These are phyloP conservation scores for Pleurotus djamor DNA, from an alignment of 768 basidiomycete genomes.

Conservation along the genomic window DNA sequence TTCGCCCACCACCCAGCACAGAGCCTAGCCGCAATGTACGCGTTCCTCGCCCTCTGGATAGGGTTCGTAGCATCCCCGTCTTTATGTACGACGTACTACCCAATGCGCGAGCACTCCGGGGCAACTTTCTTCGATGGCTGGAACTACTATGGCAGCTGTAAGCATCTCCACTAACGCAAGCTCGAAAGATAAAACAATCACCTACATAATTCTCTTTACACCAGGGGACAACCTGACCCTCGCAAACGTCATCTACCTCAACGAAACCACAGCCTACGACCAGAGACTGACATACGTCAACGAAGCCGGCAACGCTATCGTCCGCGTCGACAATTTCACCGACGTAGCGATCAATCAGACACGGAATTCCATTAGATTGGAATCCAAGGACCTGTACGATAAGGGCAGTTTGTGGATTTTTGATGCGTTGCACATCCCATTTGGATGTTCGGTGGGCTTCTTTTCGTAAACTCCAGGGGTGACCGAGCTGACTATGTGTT, in stretches of 20 bases:
- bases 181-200: neutral
- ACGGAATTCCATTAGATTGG: constrained; percentile 64
- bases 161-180: constrained; percentile 15
- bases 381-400: constrained; percentile 38
- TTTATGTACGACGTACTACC: constrained; percentile 26
- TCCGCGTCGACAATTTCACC: constrained; percentile 71
- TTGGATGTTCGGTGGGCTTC: constrained; percentile 2
- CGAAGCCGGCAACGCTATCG: constrained; percentile 54
- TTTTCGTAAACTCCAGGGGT: neutral
- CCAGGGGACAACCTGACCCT: neutral
- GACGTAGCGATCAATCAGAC: constrained; percentile 39
- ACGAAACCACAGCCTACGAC: constrained; percentile 29
- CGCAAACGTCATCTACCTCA: constrained; percentile 51
- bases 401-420: constrained; percentile 8
- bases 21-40: too few relatives aligned
- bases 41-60: neutral
- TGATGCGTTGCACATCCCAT: constrained; percentile 10
- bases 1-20: too few relatives aligned
- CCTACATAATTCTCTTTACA: neutral
- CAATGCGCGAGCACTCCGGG: constrained; percentile 42
- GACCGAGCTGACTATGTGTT: neutral
- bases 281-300: constrained; percentile 55
- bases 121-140: constrained; percentile 46
- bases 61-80: neutral
- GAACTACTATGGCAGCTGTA: constrained; percentile 45